These are phyloP conservation scores for Termitomyces sp. DNA, from an alignment of 768 basidiomycete species.

Conservation along the genomic window DNA sequence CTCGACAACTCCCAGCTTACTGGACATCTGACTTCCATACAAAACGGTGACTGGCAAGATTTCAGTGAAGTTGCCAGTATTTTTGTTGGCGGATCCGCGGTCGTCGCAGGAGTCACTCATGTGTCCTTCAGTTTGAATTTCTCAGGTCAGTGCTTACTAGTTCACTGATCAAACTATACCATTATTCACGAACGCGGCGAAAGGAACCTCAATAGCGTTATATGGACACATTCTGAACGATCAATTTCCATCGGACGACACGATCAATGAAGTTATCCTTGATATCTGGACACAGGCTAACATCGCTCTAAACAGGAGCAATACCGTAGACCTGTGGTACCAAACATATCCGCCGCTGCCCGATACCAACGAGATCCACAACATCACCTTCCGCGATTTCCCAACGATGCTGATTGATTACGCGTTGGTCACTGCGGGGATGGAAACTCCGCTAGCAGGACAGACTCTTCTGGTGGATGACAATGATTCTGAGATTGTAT, in stretches of 20 bases:
- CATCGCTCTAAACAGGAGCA: not conserved
- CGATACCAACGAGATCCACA: not conserved
- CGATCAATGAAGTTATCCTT: not conserved
- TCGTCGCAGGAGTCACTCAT: not conserved
- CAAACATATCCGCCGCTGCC: not conserved
- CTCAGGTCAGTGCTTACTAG: not conserved
- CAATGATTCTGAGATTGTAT: not conserved
- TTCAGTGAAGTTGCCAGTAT: not conserved
- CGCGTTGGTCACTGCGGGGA: not conserved
- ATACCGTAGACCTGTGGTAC: not conserved
- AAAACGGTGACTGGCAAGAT: not conserved
- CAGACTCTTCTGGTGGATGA: not conserved
- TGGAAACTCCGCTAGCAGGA: not conserved
- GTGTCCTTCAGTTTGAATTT: not conserved
- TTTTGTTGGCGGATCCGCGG: not conserved
- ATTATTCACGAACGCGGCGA: not conserved
- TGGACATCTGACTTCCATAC: not conserved
- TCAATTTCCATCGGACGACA: not conserved
- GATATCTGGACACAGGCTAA: not conserved
- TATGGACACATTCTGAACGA: not conserved
- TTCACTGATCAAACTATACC: not conserved
- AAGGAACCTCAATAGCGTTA: not conserved
- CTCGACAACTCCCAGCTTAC: too few species aligned
- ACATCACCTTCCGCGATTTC: not conserved
- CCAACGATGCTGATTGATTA: constrained; percentile 2